Evolutionary conservation across 305 asterid genomes (phyloP), one percentile per base, ranked within the genome.

Genomic region (Fraxinus dipetala): DNA sequence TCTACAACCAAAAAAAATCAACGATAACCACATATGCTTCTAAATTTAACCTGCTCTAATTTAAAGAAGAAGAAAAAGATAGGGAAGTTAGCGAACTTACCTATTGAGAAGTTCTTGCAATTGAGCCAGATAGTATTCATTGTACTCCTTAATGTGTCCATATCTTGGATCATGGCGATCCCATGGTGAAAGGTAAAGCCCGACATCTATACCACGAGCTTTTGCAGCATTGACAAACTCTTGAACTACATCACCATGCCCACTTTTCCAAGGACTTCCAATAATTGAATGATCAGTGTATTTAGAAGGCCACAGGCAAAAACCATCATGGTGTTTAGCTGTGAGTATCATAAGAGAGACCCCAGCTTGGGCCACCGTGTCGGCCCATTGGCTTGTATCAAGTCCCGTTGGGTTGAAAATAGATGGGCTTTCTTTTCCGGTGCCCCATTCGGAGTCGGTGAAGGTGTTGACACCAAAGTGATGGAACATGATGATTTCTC

Each of bases 291-390:
- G 98, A 38, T 93, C 88, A 0, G 99, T 92, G 82, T 92, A 93
- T 18, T 73, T 89, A 0, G 99, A 93, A 36, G 99, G 99, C 99
- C 99, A 95, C 78, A 95, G 80, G 91, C 99, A 95, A 77, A 95
- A 95, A 4, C 99, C 99, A 22, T 95, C 99, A 70, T 95, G 99
- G 77, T 95, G 99, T 85, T 95, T 95, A 32, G 97, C 97, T 0
- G 99, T 95, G 81, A 95, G 97, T 30, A 92, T 91, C 86, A 88
- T 86, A 28, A 95, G 85, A 0, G 99, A 91, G 69, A 91, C 80
- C 0, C 97, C 97, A n/a, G 97, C 93, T 40, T 82, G 84, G 31
- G 85, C 91, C 0, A 94, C 97, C 0, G 94, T 74, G 32, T 93
- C 95, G 36, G 91, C 92, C 99, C 99, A 95, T 73, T 95, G 99